Percentiles rank a stretch among this genome's conserved stretches.
Conservation (phyloP, 192 early-diverging fungal species). For the Umbelopsis vinacea region DNA sequence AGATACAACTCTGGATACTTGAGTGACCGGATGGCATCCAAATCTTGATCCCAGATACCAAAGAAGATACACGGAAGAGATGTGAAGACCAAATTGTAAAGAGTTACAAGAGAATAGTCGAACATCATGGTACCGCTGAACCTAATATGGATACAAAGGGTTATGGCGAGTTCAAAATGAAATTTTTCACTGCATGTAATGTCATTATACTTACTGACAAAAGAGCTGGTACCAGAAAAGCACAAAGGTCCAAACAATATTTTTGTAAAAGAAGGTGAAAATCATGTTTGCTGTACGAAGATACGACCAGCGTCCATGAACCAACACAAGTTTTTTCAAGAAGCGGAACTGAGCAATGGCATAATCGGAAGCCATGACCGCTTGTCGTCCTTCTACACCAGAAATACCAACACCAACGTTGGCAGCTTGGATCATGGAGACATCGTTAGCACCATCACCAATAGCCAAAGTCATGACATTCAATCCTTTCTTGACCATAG, state of each 20-base stretch:
- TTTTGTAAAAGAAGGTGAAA: slow-evolving; percentile 95
- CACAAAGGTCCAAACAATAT: slow-evolving; percentile 85
- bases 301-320: slow-evolving; percentile 95
- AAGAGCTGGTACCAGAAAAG: slow-evolving; percentile 93
- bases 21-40: slow-evolving; percentile 66
- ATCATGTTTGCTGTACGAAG: slow-evolving; percentile 85
- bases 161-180: no score
- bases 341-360: slow-evolving; percentile 91
- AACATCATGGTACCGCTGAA: slow-evolving; percentile 81
- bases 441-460: slow-evolving; percentile 97
- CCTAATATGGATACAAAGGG: slow-evolving; percentile 33
- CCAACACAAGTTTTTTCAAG: slow-evolving; percentile 80
- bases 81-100: slow-evolving; percentile 89
- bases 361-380: slow-evolving; percentile 92
- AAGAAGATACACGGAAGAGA: slow-evolving; percentile 77
- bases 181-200: no score
- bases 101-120: slow-evolving; percentile 87
- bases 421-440: slow-evolving; percentile 98
- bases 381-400: slow-evolving; percentile 94
- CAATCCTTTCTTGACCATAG: slow-evolving; percentile 79
- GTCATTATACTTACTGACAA: slow-evolving; percentile 60
- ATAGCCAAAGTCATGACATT: slow-evolving; percentile 91
- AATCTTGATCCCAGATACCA: slow-evolving; percentile 84
- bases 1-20: slow-evolving; percentile 81
- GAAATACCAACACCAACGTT: slow-evolving; percentile 94